Evolutionary conservation across 805 yeast genomes (phyloP), one percentile per base, ranked within the genome.

Genomic region (Myxozyma melibiosi): DNA sequence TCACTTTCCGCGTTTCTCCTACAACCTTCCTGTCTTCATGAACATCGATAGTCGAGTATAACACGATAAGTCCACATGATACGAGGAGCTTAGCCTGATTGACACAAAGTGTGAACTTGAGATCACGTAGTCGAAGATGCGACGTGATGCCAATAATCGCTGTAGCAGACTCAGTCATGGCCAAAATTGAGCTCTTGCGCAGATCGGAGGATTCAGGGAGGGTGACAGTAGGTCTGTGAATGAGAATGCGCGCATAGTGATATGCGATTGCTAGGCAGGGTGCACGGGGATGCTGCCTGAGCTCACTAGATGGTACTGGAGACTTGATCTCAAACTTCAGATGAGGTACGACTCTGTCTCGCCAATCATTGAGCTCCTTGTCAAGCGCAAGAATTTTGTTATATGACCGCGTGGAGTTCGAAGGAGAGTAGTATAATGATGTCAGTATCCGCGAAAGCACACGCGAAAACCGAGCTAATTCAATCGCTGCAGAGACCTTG

Each of bases 21-120:
- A 85, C 84, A 53, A 90, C 71, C 1, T 92, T 84, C 0, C 96
- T 96, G 37, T 90, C 90, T 68, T 88, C 83, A 1, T 88, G 84
- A 68, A 88, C 89, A 61, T 90, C 96, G 54, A 90, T 74, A 0
- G 90, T 82, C 14, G 95, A 90, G 61, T 67, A 72, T 25, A 73
- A 57, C 27, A 72, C 63, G 31, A 70, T 54, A 8, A 70, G 50
- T 33, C 71, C 66, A 22, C 62, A 52, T 16, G 61, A 53, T 4
- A 68, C 53, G 13, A 63, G 53, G 8, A 59, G 40, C 38, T 69
- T 56, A 0, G 72, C 53, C 35, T 64, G 63, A 55, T 66, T 67
- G 31, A 69, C 37, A 24, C 71, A 68, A 11, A 73, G 51, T 7
- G 73, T 68, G 55, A 70, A 57, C 14, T 61, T 50, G 6, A 66